These are phyloP conservation scores for Metschnikowia gelsemii DNA, from an alignment of 805 yeast genomes.

Conservation along the genomic window DNA sequence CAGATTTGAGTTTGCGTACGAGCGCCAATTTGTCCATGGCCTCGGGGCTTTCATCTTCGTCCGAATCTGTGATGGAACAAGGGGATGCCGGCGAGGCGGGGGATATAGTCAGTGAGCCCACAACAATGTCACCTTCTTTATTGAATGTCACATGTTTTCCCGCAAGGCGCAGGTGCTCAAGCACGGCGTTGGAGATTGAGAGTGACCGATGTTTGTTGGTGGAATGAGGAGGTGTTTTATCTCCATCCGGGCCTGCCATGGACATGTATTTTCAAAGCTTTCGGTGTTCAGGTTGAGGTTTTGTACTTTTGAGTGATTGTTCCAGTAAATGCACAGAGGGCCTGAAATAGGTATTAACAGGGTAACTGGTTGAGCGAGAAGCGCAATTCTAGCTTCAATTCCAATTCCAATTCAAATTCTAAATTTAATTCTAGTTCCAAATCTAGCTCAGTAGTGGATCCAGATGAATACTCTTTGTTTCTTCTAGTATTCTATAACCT, in stretches of 20 bases:
- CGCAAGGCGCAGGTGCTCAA: slow-evolving; percentile 23
- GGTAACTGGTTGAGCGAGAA: no score
- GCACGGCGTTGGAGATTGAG: slow-evolving; percentile 28
- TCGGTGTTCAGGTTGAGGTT: no score
- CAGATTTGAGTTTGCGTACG: slow-evolving; percentile 14
- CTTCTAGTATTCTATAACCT: no score
- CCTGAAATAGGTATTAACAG: background rate
- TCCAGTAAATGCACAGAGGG: no score
- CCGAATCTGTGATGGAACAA: slow-evolving; percentile 16
- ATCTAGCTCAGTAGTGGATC: no score
- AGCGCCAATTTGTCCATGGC: slow-evolving; percentile 10
- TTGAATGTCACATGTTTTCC: slow-evolving; percentile 25
- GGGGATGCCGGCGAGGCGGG: slow-evolving; percentile 13
- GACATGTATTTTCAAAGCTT: background rate
- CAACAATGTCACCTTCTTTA: slow-evolving; percentile 18
- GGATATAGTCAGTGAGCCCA: slow-evolving; percentile 17
- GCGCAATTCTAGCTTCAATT: no score
- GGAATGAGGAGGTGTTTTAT: background rate
- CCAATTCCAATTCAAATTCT: no score
- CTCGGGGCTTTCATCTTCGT: slow-evolving; percentile 14
- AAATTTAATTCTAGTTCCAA: no score
- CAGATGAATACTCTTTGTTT: no score
- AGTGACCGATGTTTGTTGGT: slow-evolving; percentile 19
- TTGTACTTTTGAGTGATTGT: no score
- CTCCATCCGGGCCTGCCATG: slow-evolving; percentile 3